phyloP scores from a whole-genome alignment of 1,284 basidiomycete species.

The Ceratorhiza oryzae-sativae region DNA sequence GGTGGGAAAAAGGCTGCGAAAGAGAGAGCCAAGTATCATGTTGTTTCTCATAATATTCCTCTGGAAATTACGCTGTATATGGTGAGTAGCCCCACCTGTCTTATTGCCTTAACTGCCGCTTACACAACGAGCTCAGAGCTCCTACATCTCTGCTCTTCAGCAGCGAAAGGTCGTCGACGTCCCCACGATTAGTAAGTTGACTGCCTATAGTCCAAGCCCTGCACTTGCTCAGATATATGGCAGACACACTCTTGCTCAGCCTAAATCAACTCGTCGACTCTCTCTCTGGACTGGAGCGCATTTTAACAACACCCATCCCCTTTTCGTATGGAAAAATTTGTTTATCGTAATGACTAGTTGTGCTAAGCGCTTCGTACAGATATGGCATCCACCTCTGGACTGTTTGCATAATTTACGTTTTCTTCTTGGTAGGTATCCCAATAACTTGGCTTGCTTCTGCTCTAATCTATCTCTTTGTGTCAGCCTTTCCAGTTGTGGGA shows the following conservation, averaged over 20 bases:
- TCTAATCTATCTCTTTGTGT: neutral
- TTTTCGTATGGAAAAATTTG: conserved; percentile 63
- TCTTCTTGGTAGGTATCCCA: conserved; percentile 56
- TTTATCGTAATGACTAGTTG: neutral
- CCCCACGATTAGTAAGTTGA: conserved; percentile 59
- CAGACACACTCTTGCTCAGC: conserved; percentile 62
- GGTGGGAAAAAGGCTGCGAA: conserved; percentile 66
- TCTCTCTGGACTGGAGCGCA: conserved; percentile 74
- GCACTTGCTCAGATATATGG: conserved; percentile 36
- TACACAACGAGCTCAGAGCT: conserved; percentile 59
- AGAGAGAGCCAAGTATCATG: conserved; percentile 59
- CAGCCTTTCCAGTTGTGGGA: conserved; percentile 75
- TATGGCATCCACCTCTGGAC: conserved; percentile 72
- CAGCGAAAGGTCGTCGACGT: conserved; percentile 66
- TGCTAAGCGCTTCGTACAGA: conserved; percentile 58
- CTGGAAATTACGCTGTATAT: conserved; percentile 77
- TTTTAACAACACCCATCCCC: conserved; percentile 73
- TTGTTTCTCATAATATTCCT: conserved; percentile 70
- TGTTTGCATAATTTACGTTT: conserved; percentile 62
- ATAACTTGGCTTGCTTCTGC: neutral
- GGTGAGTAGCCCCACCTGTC: conserved; percentile 53
- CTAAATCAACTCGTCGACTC: conserved; percentile 70
- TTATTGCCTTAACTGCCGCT: neutral
- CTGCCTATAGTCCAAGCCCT: neutral
- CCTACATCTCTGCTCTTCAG: conserved; percentile 69